Base-by-base conservation (phyloP, 75 land plant genomes). In the Picea sitchensis region DNA sequence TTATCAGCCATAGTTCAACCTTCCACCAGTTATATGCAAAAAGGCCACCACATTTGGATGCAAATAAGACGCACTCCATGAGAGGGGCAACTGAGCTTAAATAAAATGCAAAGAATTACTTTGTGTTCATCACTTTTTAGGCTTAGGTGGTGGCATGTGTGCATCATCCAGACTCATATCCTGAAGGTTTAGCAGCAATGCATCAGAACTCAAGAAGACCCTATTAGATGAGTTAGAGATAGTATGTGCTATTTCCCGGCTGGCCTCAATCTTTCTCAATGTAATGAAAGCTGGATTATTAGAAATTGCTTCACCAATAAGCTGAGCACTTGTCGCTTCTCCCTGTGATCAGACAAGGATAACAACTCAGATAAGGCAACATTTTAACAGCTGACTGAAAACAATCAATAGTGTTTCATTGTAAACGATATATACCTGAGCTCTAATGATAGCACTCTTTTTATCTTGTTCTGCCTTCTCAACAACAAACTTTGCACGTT, bases 401-500 rank as follows among this genome's bases (percentile, higher is more conserved):
- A 54, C 36, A 41, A 38, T 38, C 8, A 2, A 3, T 44, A 44
- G 74, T 38, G 7, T 71, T 41, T 44, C 8, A 71, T 44, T 6
- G 21, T 7, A 44, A 64, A 76, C 20, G 60, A 20, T 15, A 59
- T 36, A 81, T 59, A 89, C 92, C 91, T 90, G 92, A 20, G 92
- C 92, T 79, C 92, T 85, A 68, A 90, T 90, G 38, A 90, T 82
- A 21, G 92, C 91, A 82, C 91, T 89, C 58, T 72, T 81, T 78
- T 90, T 90, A 80, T 90, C 92, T 73, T 90, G 92, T 81, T 90
- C 92, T 30, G 92, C 92, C 71, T 90, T 90, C 77, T 90, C 92
- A n/a, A 90, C 92, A 56, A 90, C 84, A 72, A 86, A 90, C 78
- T 89, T 90, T 21, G 92, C 92, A 59, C 92, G 83, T 69, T 90